A percentile compares a stretch with the other conserved stretches of the same genome.
Conservation (phyloP, 2,329 filamentous ascomycete species). For the Ploettnerulaceae sp. region DNA sequence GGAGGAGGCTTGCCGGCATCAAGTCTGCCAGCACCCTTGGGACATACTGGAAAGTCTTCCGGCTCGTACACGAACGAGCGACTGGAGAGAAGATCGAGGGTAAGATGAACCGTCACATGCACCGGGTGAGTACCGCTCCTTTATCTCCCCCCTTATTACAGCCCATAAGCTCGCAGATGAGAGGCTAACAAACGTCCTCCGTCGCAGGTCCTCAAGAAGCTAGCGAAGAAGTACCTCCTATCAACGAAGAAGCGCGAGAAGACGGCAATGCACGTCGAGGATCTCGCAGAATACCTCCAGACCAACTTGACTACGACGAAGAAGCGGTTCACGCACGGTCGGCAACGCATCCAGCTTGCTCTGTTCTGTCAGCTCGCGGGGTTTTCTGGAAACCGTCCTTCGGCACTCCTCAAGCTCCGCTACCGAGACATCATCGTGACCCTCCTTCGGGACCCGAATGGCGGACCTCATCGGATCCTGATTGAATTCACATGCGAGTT, state of each 20-base stretch:
- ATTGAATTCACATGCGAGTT: conserved; percentile 19
- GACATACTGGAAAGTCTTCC: conserved; percentile 31
- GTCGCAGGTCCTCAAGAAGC: conserved; percentile 24
- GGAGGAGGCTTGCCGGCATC: conserved; percentile 12
- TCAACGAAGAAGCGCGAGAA: conserved; percentile 24
- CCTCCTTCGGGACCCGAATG: conserved; percentile 15
- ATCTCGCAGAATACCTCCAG: conserved; percentile 24
- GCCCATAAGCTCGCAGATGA: conserved; percentile 11
- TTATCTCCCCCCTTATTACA: conserved; percentile 11
- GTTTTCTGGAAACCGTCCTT: conserved; percentile 17
- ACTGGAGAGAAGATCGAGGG: conserved; percentile 20
- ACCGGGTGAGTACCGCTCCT: conserved; percentile 17
- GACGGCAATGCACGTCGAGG: conserved; percentile 26
- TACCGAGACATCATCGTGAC: conserved; percentile 18
- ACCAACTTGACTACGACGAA: conserved; percentile 29
- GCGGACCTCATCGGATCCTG: conserved; percentile 13
- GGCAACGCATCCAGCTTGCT: conserved; percentile 22
- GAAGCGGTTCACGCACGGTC: conserved; percentile 27
- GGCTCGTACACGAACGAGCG: conserved; percentile 26
- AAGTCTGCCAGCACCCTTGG: conserved; percentile 27
- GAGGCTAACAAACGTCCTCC: conserved; percentile 12
- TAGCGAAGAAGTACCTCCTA: conserved; percentile 25
- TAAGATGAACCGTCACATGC: conserved; percentile 21
- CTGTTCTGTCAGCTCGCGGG: conserved; percentile 17
- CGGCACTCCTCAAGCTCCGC: no score